A percentile compares a stretch with the other conserved stretches of the same genome.
phyloP scores from a whole-genome alignment of 2,329 filamentous ascomycete species.

The Fusarium camptoceras region DNA sequence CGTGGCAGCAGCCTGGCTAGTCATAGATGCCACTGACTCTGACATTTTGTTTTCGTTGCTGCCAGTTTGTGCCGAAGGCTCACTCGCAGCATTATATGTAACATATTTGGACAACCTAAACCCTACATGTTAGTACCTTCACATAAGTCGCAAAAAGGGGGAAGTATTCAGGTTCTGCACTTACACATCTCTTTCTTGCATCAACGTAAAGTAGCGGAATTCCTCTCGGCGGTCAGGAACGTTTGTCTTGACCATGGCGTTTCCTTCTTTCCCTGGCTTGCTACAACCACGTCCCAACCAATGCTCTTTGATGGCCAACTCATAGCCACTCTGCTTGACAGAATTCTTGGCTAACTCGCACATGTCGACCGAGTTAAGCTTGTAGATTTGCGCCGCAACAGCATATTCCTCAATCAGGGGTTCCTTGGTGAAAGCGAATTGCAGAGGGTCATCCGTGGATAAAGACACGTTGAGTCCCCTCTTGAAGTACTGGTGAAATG shows the following conservation, averaged over 20 bases:
- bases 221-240: constrained; percentile 92
- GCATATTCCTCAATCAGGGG: constrained; percentile 98
- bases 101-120: constrained; percentile 59
- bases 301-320: constrained; percentile 86
- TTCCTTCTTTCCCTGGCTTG: constrained; percentile 83
- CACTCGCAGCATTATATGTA: constrained; percentile 48
- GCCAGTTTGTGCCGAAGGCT: constrained; percentile 22
- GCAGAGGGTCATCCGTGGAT: constrained; percentile 95
- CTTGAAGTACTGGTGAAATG: constrained; percentile 95
- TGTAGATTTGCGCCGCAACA: constrained; percentile 98
- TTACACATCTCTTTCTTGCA: constrained; percentile 87
- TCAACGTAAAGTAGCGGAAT: constrained; percentile 86
- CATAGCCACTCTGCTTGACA: constrained; percentile 94
- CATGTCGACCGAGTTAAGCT: constrained; percentile 97
- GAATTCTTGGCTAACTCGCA: constrained; percentile 97
- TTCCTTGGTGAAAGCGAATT: constrained; percentile 99
- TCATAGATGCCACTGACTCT: constrained; percentile 33
- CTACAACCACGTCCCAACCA: constrained; percentile 88
- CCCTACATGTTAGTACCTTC: constrained; percentile 5
- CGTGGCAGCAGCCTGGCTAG: constrained; percentile 10
- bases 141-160: neutral
- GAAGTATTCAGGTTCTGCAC: constrained; percentile 47
- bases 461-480: constrained; percentile 94
- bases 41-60: constrained; percentile 31
- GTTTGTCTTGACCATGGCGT: constrained; percentile 95